A percentile compares a stretch with the other conserved stretches of the same genome.
These are phyloP conservation scores for Coriolopsis trogii DNA, from an alignment of 1,284 basidiomycete species.

Conservation along the genomic window DNA sequence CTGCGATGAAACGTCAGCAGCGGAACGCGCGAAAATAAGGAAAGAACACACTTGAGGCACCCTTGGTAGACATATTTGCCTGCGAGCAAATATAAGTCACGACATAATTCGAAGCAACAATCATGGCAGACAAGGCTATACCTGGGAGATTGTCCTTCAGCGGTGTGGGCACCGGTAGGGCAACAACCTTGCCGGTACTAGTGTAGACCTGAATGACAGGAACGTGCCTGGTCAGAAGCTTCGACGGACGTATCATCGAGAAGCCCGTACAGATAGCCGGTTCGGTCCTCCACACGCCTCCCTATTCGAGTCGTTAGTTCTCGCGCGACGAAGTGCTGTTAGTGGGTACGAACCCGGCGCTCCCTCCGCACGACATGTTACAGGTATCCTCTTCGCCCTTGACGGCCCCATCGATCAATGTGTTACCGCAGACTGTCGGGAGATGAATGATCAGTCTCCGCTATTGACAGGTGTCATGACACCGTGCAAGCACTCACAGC, in stretches of 20 bases:
- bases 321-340: not conserved
- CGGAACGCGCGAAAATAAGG: not conserved
- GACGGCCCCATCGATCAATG: constrained; percentile 59
- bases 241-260: constrained; percentile 5
- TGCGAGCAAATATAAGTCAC: not conserved
- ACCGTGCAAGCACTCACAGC: constrained; percentile 33
- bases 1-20: too few relatives aligned
- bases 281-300: constrained; percentile 73
- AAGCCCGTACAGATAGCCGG: constrained; percentile 51
- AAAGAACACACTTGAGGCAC: constrained; percentile 58
- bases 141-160: constrained; percentile 57
- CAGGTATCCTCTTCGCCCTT: constrained; percentile 53
- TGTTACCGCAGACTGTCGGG: constrained; percentile 61
- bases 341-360: constrained; percentile 50
- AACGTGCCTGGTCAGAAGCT: constrained; percentile 1
- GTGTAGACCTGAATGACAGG: constrained; percentile 50
- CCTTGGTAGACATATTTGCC: constrained; percentile 66
- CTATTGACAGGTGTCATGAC: not conserved
- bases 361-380: constrained; percentile 68
- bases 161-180: constrained; percentile 58
- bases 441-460: not conserved
- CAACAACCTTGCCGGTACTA: constrained; percentile 49
- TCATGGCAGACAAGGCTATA: not conserved
- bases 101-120: not conserved
- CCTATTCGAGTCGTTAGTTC: constrained; percentile 36